Conservation (phyloP, 306 rosid species). For the Gastrolobium villosum region DNA sequence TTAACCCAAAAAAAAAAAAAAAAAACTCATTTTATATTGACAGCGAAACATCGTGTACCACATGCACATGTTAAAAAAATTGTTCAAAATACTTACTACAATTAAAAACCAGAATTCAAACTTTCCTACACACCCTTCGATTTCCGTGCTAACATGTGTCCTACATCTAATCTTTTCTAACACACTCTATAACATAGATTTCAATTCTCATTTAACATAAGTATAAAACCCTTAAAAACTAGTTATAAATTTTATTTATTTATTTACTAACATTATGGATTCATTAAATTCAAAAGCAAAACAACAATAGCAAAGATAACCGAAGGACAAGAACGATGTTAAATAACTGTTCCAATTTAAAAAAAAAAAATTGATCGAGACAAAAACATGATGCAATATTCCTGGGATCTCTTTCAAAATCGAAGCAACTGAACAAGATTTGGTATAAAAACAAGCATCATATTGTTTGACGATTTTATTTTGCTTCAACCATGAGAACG, state of each 20-base stretch:
- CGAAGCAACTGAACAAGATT: constrained; percentile 16
- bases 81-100: not conserved
- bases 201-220: too few species aligned
- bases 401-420: not conserved
- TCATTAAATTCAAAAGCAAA: not conserved
- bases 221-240: too few species aligned
- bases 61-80: not conserved
- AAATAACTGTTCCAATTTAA: not conserved
- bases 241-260: too few species aligned
- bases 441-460: not conserved
- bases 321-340: not conserved
- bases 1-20: too few species aligned
- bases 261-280: not conserved
- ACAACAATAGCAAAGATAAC: not conserved
- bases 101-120: too few species aligned
- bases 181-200: too few species aligned
- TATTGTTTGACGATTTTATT: constrained; percentile 47
- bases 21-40: not conserved
- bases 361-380: not conserved
- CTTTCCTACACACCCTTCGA: too few species aligned
- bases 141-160: too few species aligned
- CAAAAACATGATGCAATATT: not conserved
- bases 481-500: constrained; percentile 23
- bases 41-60: not conserved
- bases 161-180: too few species aligned